Evolutionary conservation across 2,329 filamentous ascomycete species (phyloP).

Genomic region (Aspergillus sp.): DNA sequence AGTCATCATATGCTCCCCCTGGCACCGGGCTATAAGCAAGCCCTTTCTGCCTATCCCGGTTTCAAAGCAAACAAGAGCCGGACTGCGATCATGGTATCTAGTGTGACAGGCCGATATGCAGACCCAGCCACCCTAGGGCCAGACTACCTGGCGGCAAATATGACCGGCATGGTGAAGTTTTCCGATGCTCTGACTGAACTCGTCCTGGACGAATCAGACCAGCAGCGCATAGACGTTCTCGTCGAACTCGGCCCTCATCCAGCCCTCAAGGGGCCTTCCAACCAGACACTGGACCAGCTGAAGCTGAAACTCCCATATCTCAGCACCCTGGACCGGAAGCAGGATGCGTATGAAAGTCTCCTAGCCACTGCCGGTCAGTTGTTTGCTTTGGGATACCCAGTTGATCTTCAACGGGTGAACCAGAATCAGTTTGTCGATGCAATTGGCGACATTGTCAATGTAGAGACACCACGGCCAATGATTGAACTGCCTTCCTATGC

Average conservation of each 20-base stretch:
- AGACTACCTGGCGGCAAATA: neutral
- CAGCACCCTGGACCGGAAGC: neutral
- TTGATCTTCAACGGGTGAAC: neutral
- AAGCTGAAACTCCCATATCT: neutral
- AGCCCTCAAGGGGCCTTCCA: conserved; percentile 31
- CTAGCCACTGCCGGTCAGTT: neutral
- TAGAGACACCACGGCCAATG: no score
- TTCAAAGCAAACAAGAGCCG: neutral
- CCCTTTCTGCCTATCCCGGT: no score
- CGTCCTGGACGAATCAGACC: neutral
- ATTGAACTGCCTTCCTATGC: neutral
- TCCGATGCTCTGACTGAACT: neutral
- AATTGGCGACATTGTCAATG: no score
- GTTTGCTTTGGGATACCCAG: neutral
- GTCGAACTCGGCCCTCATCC: conserved; percentile 40
- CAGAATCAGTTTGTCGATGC: neutral
- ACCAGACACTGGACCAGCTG: conserved; percentile 16
- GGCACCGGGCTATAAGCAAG: no score
- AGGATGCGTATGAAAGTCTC: neutral
- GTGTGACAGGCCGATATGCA: neutral
- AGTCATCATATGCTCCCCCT: no score
- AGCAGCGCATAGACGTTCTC: neutral
- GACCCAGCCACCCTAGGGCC: neutral
- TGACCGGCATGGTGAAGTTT: neutral
- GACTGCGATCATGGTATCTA: neutral